Conservation (phyloP, 2,329 filamentous ascomycete genomes). For the Epichloe brachyelytri region DNA sequence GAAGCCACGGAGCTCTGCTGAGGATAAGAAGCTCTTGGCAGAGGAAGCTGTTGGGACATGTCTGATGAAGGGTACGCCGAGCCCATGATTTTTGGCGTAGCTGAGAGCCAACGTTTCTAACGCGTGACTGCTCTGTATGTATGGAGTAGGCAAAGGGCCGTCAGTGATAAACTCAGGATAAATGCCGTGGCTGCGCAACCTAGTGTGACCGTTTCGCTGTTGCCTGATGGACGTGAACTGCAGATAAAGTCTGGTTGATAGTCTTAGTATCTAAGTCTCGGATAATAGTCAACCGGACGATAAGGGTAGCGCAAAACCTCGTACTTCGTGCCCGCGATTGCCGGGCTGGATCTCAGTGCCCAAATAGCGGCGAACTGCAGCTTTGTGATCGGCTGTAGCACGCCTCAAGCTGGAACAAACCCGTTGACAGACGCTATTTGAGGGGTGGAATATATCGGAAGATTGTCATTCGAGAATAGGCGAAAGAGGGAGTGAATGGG, state of each 20-base stretch:
- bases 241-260: too few relatives aligned
- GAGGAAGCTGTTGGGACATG: constrained; percentile 19
- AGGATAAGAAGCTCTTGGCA: constrained; percentile 15
- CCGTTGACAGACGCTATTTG: too few relatives aligned
- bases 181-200: not conserved
- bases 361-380: not conserved
- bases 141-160: not conserved
- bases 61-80: constrained; percentile 17
- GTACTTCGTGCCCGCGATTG: not conserved
- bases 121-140: not conserved
- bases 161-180: not conserved
- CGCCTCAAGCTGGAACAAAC: not conserved
- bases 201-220: not conserved
- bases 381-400: not conserved
- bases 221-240: not conserved
- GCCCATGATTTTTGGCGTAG: constrained; percentile 14
- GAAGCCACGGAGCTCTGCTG: constrained; percentile 11
- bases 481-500: not conserved
- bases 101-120: not conserved
- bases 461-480: not conserved
- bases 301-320: not conserved
- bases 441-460: too few relatives aligned
- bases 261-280: too few relatives aligned
- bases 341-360: not conserved
- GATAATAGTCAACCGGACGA: not conserved